Base-by-base conservation (phyloP, 495 filamentous ascomycete genomes). In the Penicillium antarcticum region DNA sequence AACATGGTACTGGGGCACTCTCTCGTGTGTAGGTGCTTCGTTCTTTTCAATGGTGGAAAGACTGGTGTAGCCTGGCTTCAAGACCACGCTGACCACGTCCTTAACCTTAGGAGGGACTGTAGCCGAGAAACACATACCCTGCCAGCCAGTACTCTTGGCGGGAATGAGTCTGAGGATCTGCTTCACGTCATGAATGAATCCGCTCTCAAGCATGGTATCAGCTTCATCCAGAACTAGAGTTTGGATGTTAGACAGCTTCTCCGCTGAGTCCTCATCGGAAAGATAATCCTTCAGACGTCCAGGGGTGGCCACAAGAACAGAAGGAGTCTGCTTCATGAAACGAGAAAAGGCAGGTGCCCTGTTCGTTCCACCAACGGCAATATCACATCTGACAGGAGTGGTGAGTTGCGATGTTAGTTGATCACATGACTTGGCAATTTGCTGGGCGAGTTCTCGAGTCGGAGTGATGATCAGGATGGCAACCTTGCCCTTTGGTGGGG, bases 61-160 rank as follows among this genome's bases (percentile, higher is more conserved):
- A 48, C 62, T 77, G 36, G 73, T 77, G 68, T 86, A 83, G 33
- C 76, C 73, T 14, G 72, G 67, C 5, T 69, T 71, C 42, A 87
- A 69, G 19, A 85, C 80, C 26, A 82, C 61, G 33, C 72, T 75
- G 40, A 85, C 74, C 7, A 85, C 81, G 43, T 85, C 76, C 58
- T 79, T 65, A 54, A 87, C 82, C 54, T 84, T 80, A 5, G 74
- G 69, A 10, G 83, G 81, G 31, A 87, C 65, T n/a, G 85, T 87
- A 37, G 85, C 85, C 1, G 83, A 86, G 68, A 87, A 87, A 52
- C 85, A 84, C 84, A 87, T 86, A 42, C 82, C 80, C 62, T 87
- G 84, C 74, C 85, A 80, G 29, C 77, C 69, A 1, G 63, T 62
- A 29, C 56, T 68, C 71, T 84, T 86, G 14, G 79, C 63, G 1